phyloP scores from a whole-genome alignment of 257 asterid species.

The Striga asiatica region DNA sequence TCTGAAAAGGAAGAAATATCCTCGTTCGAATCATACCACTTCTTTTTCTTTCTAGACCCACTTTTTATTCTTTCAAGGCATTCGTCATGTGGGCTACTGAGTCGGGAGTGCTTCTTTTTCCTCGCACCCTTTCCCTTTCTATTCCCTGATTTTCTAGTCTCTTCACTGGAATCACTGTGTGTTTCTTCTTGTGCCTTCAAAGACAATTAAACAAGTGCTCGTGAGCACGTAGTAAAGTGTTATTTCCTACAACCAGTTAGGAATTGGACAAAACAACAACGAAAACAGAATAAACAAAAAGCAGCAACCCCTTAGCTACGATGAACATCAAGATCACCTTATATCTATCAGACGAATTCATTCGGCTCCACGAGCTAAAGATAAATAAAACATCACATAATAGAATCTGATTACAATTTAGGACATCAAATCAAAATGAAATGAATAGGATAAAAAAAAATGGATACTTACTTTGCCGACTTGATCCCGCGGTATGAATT shows the following conservation, averaged over 20 bases:
- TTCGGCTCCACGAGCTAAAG: not conserved
- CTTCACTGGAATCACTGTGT: conserved; percentile 23
- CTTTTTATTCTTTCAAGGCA: conserved; percentile 44
- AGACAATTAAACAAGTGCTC: not conserved
- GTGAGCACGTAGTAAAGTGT: not conserved
- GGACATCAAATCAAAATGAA: not conserved
- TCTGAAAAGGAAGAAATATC: conserved; percentile 47
- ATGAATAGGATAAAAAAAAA: too few relatives aligned
- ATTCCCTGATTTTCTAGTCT: conserved; percentile 34
- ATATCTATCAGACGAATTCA: too few relatives aligned
- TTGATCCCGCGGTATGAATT: conserved; percentile 41
- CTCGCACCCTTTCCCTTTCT: conserved; percentile 30
- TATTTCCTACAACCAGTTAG: not conserved
- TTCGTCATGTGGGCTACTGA: conserved; percentile 61
- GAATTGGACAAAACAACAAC: not conserved
- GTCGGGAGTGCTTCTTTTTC: conserved; percentile 31
- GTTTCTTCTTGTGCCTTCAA: conserved; percentile 36
- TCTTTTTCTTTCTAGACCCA: conserved; percentile 56
- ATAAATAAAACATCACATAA: not conserved
- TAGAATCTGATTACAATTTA: not conserved
- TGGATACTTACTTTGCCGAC: conserved; percentile 26
- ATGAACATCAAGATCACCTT: too few relatives aligned
- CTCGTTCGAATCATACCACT: conserved; percentile 81
- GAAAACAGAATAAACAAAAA: not conserved
- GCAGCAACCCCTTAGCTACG: too few relatives aligned